These are phyloP conservation scores for Clonostachys solani DNA, from an alignment of 2,329 filamentous ascomycete genomes.

Conservation along the genomic window DNA sequence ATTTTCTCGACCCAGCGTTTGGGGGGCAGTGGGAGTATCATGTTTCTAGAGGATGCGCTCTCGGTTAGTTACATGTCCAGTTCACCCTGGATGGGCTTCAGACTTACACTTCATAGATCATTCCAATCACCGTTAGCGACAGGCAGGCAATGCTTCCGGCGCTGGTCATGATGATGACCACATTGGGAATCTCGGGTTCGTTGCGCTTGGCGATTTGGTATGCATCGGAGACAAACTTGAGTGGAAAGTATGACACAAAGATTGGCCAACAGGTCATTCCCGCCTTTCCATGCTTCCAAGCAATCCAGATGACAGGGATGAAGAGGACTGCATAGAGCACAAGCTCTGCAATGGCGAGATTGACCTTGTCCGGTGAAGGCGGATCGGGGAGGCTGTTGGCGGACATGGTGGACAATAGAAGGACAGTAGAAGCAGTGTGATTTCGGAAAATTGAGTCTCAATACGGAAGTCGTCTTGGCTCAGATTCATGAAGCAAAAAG, in stretches of 20 bases:
- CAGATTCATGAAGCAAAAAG: too few species aligned
- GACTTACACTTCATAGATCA: slow-evolving; percentile 19
- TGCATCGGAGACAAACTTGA: slow-evolving; percentile 14
- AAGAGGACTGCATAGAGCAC: slow-evolving; percentile 12
- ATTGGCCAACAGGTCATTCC: slow-evolving; percentile 23
- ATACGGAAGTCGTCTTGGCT: too few species aligned
- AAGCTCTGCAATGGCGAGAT: slow-evolving; percentile 10
- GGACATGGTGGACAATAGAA: not conserved
- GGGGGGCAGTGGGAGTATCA: too few species aligned
- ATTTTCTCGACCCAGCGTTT: not conserved
- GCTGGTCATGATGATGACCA: slow-evolving; percentile 16
- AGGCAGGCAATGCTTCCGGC: slow-evolving; percentile 17
- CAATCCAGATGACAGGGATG: slow-evolving; percentile 9
- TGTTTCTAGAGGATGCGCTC: too few species aligned
- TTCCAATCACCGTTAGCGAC: slow-evolving; percentile 14
- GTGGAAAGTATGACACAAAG: slow-evolving; percentile 12
- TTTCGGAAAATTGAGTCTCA: too few species aligned
- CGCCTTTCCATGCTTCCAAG: slow-evolving; percentile 18
- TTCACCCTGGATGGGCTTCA: too few species aligned
- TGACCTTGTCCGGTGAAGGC: not conserved
- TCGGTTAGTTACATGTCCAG: too few species aligned
- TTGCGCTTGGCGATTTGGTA: slow-evolving; percentile 13
- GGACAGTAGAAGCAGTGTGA: too few species aligned
- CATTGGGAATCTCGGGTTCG: slow-evolving; percentile 10
- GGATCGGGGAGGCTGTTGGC: not conserved